Evolutionary conservation across 768 basidiomycete species (phyloP), one percentile per base, ranked within the genome.

Genomic region (Agaricus sinodeliciosus): DNA sequence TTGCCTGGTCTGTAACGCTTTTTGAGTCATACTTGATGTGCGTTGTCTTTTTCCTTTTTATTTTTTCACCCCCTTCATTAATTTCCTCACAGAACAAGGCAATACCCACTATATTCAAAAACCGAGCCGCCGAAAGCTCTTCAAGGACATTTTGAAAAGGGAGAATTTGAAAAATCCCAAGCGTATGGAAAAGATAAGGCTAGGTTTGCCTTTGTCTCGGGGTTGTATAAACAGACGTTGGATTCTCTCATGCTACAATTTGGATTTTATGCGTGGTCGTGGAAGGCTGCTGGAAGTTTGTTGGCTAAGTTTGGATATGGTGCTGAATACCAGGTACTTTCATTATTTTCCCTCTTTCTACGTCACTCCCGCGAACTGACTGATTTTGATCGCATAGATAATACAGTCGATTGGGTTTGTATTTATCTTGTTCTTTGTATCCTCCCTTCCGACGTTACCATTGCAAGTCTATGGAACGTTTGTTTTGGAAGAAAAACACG

Each of bases 121-220:
- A 77, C 74, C 0, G 73, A 76, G 35, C 93, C 89, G 0, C 91
- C 92, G 1, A 63, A 78, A 2, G 82, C 80, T 3, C 78, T 96
- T 3, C 82, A 79, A 3, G 67, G 67, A 1, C 85, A 92, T 64
- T 84, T 94, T 60, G 75, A 78, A 13, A 63, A 69, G 9, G 80
- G 85, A 2, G 83, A 82, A 12, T 95, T 94, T 67, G 74, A 82
- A 56, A 96, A 96, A 62, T 94, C 92, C 0, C 95, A 99, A 66
- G 71, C 76, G 39, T 99, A 99, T 70, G 92, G 93, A 16, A 81
- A 78, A 47, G 90, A 93, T 77, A 96, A 96, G 70, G 89, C 93
- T 9, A 79, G 79, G 61, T 94, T 88, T 66, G 80, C 85, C 2
- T 68, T 95, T 37, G 63, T 90, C 59, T 82, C 87, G 0, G 82